phyloP scores from a whole-genome alignment of 179 eudicot species.

The Spinacia oleracea region DNA sequence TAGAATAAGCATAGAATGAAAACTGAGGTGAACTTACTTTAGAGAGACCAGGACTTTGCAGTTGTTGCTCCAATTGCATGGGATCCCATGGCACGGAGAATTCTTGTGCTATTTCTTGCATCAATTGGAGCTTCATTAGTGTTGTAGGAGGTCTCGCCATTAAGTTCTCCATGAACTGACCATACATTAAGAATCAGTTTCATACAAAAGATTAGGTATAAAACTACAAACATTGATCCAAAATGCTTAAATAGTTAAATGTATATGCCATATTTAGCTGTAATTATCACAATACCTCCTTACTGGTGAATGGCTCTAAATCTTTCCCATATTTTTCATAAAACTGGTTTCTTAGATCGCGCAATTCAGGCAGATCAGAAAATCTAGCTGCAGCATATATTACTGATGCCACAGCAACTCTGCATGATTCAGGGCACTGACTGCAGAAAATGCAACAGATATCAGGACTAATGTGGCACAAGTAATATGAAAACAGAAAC shows the following conservation, averaged over 20 bases:
- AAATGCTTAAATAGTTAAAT: neutral
- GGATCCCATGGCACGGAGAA: conserved; percentile 61
- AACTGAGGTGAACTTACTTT: conserved; percentile 25
- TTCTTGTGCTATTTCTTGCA: conserved; percentile 68
- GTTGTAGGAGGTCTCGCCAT: conserved; percentile 51
- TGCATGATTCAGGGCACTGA: conserved; percentile 85
- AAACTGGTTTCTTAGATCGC: conserved; percentile 67
- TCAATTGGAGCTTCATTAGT: conserved; percentile 65
- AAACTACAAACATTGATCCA: neutral
- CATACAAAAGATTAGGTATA: neutral
- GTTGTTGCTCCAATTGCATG: conserved; percentile 52
- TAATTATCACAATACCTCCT: conserved; percentile 46
- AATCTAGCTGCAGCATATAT: conserved; percentile 88
- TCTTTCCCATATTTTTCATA: conserved; percentile 58
- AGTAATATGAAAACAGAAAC: neutral
- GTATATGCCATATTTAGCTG: neutral
- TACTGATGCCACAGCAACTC: conserved; percentile 61
- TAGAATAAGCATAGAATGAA: neutral
- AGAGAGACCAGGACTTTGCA: conserved; percentile 30
- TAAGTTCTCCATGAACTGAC: conserved; percentile 63
- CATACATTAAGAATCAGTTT: neutral
- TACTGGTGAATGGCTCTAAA: conserved; percentile 48
- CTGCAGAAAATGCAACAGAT: conserved; percentile 33
- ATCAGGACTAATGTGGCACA: neutral
- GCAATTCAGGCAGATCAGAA: conserved; percentile 82